A percentile compares a stretch with the other conserved stretches of the same genome.
Conservation (phyloP, 2,329 filamentous ascomycete species). For the Proliferodiscus dingleyae region DNA sequence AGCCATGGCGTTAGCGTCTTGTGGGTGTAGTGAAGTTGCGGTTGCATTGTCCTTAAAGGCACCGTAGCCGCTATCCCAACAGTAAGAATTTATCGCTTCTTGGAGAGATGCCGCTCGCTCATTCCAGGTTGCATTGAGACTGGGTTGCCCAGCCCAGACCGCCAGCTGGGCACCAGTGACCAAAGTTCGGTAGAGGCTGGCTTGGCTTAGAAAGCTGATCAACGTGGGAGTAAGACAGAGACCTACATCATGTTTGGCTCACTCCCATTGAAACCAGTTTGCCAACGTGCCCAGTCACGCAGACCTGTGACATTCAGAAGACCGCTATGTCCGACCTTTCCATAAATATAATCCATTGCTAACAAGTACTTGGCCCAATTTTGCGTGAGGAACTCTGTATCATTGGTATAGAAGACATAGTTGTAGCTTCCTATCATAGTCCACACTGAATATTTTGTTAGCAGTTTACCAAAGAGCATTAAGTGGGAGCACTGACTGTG, state of each 20-base stretch:
- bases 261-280: conserved; percentile 24
- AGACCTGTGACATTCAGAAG: conserved; percentile 25
- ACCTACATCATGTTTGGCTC: conserved; percentile 28
- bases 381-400: conserved; percentile 41
- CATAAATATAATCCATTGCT: conserved; percentile 42
- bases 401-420: conserved; percentile 52
- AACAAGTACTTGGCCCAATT: conserved; percentile 47
- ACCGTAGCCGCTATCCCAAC: conserved; percentile 18
- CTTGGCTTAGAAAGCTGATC: conserved; percentile 1
- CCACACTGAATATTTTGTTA: conserved; percentile 34
- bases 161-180: conserved; percentile 43
- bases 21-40: conserved; percentile 51
- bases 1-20: conserved; percentile 56
- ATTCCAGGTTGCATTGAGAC: conserved; percentile 18
- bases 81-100: conserved; percentile 20
- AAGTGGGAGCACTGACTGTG: conserved; percentile 33
- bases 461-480: not conserved
- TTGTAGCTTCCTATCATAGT: conserved; percentile 55
- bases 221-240: not conserved
- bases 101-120: conserved; percentile 13
- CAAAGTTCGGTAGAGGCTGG: conserved; percentile 40
- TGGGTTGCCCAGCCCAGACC: conserved; percentile 33
- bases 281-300: conserved; percentile 27
- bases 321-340: conserved; percentile 36
- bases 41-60: conserved; percentile 36